Base-by-base conservation (phyloP, 2,329 filamentous ascomycete species). In the Colletotrichum sp. region DNA sequence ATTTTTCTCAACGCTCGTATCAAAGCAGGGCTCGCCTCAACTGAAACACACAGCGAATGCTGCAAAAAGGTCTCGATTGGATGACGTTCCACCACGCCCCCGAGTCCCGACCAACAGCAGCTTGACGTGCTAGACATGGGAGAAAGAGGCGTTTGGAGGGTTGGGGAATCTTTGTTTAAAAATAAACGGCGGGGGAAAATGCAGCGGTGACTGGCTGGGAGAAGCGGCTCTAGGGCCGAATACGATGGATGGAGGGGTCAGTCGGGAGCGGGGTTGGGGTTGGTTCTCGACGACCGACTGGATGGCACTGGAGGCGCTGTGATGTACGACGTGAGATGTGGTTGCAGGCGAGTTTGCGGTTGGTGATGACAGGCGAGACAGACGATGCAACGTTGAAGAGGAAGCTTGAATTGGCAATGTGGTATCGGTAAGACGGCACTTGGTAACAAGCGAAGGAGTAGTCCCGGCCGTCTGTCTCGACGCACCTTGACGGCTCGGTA, bases 21-120 rank as follows among this genome's bases (percentile, higher is more conserved):
- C 8, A 16, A 26, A 16, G 44, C 18, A 49, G 44, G 44, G 44
- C n/a, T 26, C 32, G 24, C n/a, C 32, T 24, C 73, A 63, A 76
- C 63, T 69, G 63, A 69, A 76, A 72, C 57, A 57, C 32, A 57
- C 39, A 67, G 32, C n/a, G 8, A 15, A 16, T 49, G 63, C 44
- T 59, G 63, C 26, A 67, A 65, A 6, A 49, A 44, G 26, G 18
- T 44, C 49, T 66, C 65, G 74, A 74, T 76, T 76, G 76, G 76
- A 70, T 15, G 49, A 67, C 30, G 60, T 60, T 16, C 44, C 28
- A 28, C 73, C 57, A 55, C 16, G 21, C 18, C 28, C 13, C 63
- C 44, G 55, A 18, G 13, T 13, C 32, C 39, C 64, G 55, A 59
- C 60, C 68, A 28, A 64, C 71, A 55, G 75, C 68, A 57, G 52